A percentile compares a stretch with the other conserved stretches of the same genome.
These are phyloP conservation scores for Microdochium paspali DNA, from an alignment of 2,329 filamentous ascomycete genomes.

Conservation along the genomic window DNA sequence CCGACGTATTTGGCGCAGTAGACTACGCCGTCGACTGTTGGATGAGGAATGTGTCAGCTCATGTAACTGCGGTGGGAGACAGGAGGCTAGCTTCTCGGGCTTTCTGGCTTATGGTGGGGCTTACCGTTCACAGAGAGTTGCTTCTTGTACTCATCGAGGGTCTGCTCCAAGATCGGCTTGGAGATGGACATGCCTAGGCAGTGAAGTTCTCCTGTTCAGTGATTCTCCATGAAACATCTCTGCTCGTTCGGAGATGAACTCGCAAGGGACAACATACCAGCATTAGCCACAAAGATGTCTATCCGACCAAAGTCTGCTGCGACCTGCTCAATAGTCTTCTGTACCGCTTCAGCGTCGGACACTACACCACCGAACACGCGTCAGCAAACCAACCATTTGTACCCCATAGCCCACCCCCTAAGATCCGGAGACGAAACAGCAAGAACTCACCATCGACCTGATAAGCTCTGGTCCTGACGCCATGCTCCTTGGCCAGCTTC, in stretches of 20 bases:
- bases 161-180: conserved; percentile 44
- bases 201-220: neutral
- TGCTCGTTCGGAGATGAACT: neutral
- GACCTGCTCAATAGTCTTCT: conserved; percentile 21
- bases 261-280: conserved; percentile 14
- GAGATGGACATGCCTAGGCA: conserved; percentile 36
- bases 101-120: neutral
- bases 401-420: too few relatives aligned
- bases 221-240: neutral
- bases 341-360: conserved; percentile 26
- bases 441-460: conserved; percentile 26
- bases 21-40: conserved; percentile 33
- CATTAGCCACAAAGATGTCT: conserved; percentile 33
- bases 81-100: too few relatives aligned
- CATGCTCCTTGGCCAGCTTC: conserved; percentile 19
- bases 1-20: conserved; percentile 33
- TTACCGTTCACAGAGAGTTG: conserved; percentile 45
- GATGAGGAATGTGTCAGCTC: neutral
- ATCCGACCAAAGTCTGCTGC: conserved; percentile 29
- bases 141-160: conserved; percentile 37
- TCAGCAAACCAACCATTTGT: too few relatives aligned
- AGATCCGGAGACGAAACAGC: too few relatives aligned
- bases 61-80: conserved; percentile 9
- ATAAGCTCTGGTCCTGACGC: conserved; percentile 28
- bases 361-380: conserved; percentile 16